Percentiles rank a stretch among this genome's conserved stretches.
phyloP scores from a whole-genome alignment of 768 basidiomycete species.

The Lactarius hengduanensis region DNA sequence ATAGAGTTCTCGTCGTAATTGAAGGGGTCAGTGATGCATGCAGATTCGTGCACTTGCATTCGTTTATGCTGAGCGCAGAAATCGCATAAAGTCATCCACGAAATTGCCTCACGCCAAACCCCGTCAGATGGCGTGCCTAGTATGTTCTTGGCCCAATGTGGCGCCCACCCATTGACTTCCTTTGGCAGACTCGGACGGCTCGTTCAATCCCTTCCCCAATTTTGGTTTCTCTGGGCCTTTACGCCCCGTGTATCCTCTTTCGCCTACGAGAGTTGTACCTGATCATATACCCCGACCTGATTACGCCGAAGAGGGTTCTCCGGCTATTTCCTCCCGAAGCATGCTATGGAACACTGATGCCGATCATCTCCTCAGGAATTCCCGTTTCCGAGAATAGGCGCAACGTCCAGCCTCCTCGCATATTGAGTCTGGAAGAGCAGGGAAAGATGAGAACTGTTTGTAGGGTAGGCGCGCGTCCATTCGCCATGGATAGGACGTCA shows the following conservation, averaged over 20 bases:
- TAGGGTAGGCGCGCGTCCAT: slow-evolving; percentile 49
- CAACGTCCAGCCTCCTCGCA: slow-evolving; percentile 59
- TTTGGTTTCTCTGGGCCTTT: slow-evolving; percentile 78
- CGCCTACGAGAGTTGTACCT: slow-evolving; percentile 72
- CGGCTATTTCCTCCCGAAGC: background rate
- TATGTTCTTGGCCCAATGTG: slow-evolving; percentile 16
- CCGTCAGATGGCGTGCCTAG: slow-evolving; percentile 33
- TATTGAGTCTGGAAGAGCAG: slow-evolving; percentile 72
- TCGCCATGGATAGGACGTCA: slow-evolving; percentile 2
- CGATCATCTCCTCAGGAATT: slow-evolving; percentile 44
- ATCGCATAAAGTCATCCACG: slow-evolving; percentile 77
- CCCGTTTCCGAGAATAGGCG: slow-evolving; percentile 59
- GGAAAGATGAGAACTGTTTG: slow-evolving; percentile 88
- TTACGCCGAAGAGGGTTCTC: slow-evolving; percentile 71
- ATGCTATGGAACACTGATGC: slow-evolving; percentile 17
- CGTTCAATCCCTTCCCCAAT: slow-evolving; percentile 75
- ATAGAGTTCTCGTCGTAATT: background rate
- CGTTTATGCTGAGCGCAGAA: slow-evolving; percentile 48
- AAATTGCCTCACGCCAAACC: slow-evolving; percentile 45
- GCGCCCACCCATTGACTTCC: slow-evolving; percentile 8
- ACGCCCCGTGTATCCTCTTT: slow-evolving; percentile 86
- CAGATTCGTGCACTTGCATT: slow-evolving; percentile 24
- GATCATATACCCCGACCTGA: slow-evolving; percentile 85
- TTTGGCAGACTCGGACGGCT: slow-evolving; percentile 51
- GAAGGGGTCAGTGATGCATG: slow-evolving; percentile 33